These are phyloP conservation scores for Jatropha curcas DNA, from an alignment of 345 rosid species.

Conservation along the genomic window DNA sequence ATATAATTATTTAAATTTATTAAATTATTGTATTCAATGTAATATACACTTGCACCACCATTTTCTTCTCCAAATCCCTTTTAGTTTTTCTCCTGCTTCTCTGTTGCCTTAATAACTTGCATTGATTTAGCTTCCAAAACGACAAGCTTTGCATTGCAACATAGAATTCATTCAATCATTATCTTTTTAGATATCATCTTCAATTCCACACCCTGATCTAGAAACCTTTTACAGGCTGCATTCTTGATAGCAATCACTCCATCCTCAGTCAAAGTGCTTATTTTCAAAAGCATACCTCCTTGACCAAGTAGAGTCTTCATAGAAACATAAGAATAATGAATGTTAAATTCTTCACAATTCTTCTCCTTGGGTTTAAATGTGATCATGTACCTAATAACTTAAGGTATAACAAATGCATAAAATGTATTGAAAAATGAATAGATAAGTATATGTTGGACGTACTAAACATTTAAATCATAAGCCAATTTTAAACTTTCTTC, in stretches of 20 bases:
- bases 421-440: not conserved
- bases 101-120: slow-evolving; percentile 45
- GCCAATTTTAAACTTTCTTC: slow-evolving; percentile 74
- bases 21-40: too few species aligned
- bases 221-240: slow-evolving; percentile 84
- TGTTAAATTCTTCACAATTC: too few species aligned
- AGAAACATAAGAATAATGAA: too few species aligned
- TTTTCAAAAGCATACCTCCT: slow-evolving; percentile 68
- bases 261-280: slow-evolving; percentile 85
- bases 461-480: slow-evolving; percentile 77
- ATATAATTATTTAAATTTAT: too few species aligned
- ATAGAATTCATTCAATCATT: slow-evolving; percentile 81
- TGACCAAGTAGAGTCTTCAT: slow-evolving; percentile 64
- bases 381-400: not conserved
- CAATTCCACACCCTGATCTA: slow-evolving; percentile 82
- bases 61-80: slow-evolving; percentile 90
- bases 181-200: slow-evolving; percentile 97
- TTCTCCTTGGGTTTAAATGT: too few species aligned
- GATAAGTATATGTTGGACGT: not conserved
- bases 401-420: not conserved
- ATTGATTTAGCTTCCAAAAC: slow-evolving; percentile 72
- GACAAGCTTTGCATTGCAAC: slow-evolving; percentile 77
- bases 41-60: slow-evolving; percentile 96
- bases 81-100: slow-evolving; percentile 60
- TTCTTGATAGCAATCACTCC: slow-evolving; percentile 85